These are phyloP conservation scores for Lycium ferocissimum DNA, from an alignment of 257 asterid species.

Conservation along the genomic window DNA sequence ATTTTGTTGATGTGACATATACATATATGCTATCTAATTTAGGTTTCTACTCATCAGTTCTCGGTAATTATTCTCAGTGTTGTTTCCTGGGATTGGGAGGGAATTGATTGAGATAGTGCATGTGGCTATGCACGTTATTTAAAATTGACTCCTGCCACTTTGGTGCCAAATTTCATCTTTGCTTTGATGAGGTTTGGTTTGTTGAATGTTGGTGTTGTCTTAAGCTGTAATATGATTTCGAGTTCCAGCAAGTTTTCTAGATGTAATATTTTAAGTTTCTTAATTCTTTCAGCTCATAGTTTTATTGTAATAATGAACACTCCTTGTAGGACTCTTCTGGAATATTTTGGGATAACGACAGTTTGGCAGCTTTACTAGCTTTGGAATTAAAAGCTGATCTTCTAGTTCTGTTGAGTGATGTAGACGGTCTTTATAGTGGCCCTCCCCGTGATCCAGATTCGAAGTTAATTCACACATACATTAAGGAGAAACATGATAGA, in stretches of 20 bases:
- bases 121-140: background rate
- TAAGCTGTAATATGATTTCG: background rate
- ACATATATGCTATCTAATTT: background rate
- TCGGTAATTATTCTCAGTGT: background rate
- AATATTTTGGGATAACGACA: constrained; percentile 91
- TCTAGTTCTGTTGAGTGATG: constrained; percentile 80
- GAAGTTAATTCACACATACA: constrained; percentile 64
- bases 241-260: constrained; percentile 1
- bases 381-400: constrained; percentile 83
- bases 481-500: constrained; percentile 63
- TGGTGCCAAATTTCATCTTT: background rate
- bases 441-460: constrained; percentile 83
- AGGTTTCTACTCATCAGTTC: background rate
- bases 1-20: background rate
- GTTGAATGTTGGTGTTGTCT: background rate
- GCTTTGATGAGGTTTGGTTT: constrained; percentile 11
- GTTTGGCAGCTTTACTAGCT: constrained; percentile 79
- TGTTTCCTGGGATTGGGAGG: constrained; percentile 18
- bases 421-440: constrained; percentile 84
- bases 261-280: background rate
- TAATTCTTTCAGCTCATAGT: background rate
- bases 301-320: constrained; percentile 12
- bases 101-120: constrained; percentile 20
- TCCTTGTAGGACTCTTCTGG: constrained; percentile 72
- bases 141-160: background rate